Base-by-base conservation (phyloP, 75 land plant species). In the Picea sitchensis region DNA sequence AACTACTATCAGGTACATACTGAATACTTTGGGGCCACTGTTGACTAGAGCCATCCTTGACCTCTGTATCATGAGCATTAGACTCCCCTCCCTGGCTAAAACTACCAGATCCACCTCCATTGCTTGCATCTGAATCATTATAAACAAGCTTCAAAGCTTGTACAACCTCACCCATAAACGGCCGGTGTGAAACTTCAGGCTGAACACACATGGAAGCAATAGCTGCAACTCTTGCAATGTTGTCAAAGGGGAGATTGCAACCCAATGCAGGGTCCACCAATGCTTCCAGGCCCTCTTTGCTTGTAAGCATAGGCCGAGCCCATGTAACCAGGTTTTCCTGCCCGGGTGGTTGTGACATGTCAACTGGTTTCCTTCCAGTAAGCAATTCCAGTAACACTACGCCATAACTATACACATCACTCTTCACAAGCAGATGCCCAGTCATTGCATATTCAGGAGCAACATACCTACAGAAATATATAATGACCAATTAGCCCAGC, bases 381-480 rank as follows among this genome's bases (percentile, higher is more conserved):
- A 94, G 80, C 0, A 96, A 87, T 90, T 96, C 98, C n/a, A 96
- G 96, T 14, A 96, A 89, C 5, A 96, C 98, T 11, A 96, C 98
- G 32, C 98, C 98, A 60, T 96, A 96, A 81, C 98, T 96, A 77
- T 96, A 96, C 5, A 96, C 98, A 80, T 95, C 98, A 73, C 96
- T 93, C 82, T 95, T 95, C 47, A 95, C 98, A 23, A 93, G 94
- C 31, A 95, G 88, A 76, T 95, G 98, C 60, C 98, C 98, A 7
- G 98, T 95, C 98, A 95, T 95, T 77, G 98, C 98, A 82, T 95
- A 95, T 77, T 95, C 98, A 54, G 98, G 98, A 30, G 98, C 98
- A 60, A 95, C 89, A 81, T 95, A 95, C 17, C 97, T 94, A 85
- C 11, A 61, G 63, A 65, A 34, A 58, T 73, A 54, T 56, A 62